Evolutionary conservation across 2,329 filamentous ascomycete genomes (phyloP).

Genomic region (Arthroderma sp.): DNA sequence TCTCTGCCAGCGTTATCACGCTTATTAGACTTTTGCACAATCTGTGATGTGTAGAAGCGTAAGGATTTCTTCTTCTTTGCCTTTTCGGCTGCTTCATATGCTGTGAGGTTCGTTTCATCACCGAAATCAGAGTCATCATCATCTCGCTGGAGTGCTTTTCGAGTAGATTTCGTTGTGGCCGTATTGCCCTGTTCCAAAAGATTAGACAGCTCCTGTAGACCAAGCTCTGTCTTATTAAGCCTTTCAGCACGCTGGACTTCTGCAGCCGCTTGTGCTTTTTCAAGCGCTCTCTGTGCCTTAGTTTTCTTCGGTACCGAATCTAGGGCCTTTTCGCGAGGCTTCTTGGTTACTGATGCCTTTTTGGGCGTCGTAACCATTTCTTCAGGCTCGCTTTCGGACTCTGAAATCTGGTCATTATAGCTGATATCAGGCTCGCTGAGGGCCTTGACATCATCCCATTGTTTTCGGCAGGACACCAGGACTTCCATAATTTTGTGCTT

Average conservation of each 20-base stretch:
- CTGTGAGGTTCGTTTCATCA: constrained; percentile 70
- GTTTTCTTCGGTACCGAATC: constrained; percentile 26
- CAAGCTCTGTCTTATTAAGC: constrained; percentile 49
- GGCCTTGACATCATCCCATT: constrained; percentile 55
- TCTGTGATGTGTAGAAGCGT: constrained; percentile 96
- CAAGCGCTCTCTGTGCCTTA: constrained; percentile 37
- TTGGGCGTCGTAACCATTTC: constrained; percentile 13
- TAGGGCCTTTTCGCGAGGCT: constrained; percentile 12
- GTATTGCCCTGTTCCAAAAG: constrained; percentile 38
- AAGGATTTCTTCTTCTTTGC: constrained; percentile 79
- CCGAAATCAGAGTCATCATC: constrained; percentile 75
- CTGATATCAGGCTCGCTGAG: constrained; percentile 3
- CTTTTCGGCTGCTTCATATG: constrained; percentile 72
- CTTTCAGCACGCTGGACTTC: constrained; percentile 41
- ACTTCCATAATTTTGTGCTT: constrained; percentile 87
- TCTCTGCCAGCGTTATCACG: constrained; percentile 51
- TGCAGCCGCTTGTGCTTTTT: constrained; percentile 42
- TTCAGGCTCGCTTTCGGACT: not conserved
- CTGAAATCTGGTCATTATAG: constrained; percentile 2
- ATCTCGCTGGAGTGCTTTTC: constrained; percentile 23
- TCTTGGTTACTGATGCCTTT: constrained; percentile 14
- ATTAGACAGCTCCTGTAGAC: constrained; percentile 57
- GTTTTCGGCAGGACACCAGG: constrained; percentile 61
- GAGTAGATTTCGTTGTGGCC: constrained; percentile 32
- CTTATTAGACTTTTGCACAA: constrained; percentile 86